Conservation (phyloP, 192 early-diverging fungal species). For the Coemansia guatemalensis region DNA sequence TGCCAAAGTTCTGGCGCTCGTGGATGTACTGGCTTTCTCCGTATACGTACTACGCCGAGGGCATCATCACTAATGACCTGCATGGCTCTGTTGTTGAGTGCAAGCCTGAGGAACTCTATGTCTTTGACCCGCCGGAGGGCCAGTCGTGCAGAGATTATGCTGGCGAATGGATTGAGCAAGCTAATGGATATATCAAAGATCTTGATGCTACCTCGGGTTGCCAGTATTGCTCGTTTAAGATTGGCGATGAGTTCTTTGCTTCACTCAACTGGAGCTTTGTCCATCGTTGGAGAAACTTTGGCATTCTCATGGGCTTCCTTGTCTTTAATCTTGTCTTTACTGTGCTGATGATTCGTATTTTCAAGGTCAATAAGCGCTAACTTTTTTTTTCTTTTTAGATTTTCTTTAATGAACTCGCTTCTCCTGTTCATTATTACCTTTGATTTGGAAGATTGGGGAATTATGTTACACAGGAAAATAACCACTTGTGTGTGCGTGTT, state of each 20-base stretch:
- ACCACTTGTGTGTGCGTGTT: too few relatives aligned
- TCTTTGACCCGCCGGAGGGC: conserved; percentile 57
- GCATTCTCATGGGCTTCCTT: conserved; percentile 62
- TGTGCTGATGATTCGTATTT: conserved; percentile 35
- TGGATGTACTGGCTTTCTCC: conserved; percentile 74
- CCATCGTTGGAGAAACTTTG: conserved; percentile 71
- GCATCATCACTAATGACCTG: conserved; percentile 61
- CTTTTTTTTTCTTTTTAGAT: background rate
- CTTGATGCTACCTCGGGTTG: conserved; percentile 55
- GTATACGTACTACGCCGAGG: conserved; percentile 69
- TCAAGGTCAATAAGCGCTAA: conserved; percentile 50
- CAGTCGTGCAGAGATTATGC: conserved; percentile 66
- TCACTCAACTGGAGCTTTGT: conserved; percentile 56
- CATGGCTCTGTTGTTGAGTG: conserved; percentile 53
- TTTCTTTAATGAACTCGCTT: background rate
- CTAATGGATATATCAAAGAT: conserved; percentile 63
- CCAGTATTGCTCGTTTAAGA: conserved; percentile 61
- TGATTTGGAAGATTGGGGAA: too few relatives aligned
- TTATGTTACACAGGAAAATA: too few relatives aligned
- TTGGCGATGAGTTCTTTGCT: conserved; percentile 60
- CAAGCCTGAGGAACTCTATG: conserved; percentile 51
- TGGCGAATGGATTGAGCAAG: conserved; percentile 51
- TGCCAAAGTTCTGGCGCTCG: conserved; percentile 67
- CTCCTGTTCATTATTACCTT: too few relatives aligned
- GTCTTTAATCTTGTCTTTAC: conserved; percentile 60